These are phyloP conservation scores for Sarcocystis neurona DNA, from an alignment of 169 alveolate genomes.

Conservation along the genomic window DNA sequence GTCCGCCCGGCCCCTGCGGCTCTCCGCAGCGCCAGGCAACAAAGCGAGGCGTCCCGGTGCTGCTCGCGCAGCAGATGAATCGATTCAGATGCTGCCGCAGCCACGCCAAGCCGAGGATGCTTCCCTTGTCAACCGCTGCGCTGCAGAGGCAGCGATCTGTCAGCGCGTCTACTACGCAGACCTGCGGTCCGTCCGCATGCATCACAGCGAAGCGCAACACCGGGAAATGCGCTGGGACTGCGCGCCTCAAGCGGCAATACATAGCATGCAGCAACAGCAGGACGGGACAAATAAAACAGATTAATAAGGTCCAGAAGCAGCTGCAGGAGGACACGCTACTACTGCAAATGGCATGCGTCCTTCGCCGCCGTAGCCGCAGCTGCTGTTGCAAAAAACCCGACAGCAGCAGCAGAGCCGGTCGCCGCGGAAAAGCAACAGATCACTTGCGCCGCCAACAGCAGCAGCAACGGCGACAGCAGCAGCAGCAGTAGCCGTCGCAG, in stretches of 20 bases:
- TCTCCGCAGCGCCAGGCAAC: conserved; percentile 66
- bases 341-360: too few relatives aligned
- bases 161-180: conserved; percentile 45
- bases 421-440: too few relatives aligned
- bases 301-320: too few relatives aligned
- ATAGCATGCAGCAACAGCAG: not conserved
- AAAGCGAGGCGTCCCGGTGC: conserved; percentile 65
- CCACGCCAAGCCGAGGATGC: conserved; percentile 70
- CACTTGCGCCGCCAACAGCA: too few relatives aligned
- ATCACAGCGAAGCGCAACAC: not conserved
- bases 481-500: too few relatives aligned
- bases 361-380: too few relatives aligned
- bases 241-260: not conserved
- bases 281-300: too few relatives aligned
- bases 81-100: conserved; percentile 66
- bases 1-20: too few relatives aligned
- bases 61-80: conserved; percentile 67
- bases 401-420: too few relatives aligned
- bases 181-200: not conserved
- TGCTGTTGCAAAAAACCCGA: too few relatives aligned
- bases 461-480: too few relatives aligned
- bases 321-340: too few relatives aligned
- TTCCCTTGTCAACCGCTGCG: conserved; percentile 50
- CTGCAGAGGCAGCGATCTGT: conserved; percentile 33
- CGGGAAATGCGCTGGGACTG: not conserved